phyloP scores from a whole-genome alignment of 148 eudicot species.

The Nyssa sinensis region DNA sequence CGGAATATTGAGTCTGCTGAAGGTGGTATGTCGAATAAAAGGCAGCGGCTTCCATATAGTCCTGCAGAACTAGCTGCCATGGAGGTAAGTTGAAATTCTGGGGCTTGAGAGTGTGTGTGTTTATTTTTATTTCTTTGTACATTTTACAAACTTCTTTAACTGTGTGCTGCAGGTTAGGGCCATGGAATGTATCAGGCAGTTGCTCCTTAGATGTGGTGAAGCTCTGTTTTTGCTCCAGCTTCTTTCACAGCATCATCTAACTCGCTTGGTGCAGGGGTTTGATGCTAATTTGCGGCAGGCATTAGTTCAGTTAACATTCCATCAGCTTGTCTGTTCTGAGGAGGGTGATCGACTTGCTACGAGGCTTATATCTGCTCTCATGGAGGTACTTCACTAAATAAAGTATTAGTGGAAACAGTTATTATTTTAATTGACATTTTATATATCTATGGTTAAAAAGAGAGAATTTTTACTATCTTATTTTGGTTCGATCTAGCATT shows the following conservation, averaged over 20 bases:
- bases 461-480: background rate
- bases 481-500: background rate
- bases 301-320: slow-evolving; percentile 77
- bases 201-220: slow-evolving; percentile 92
- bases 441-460: background rate
- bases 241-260: slow-evolving; percentile 76
- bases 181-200: slow-evolving; percentile 88
- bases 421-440: background rate
- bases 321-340: slow-evolving; percentile 89
- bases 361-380: slow-evolving; percentile 84
- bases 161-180: slow-evolving; percentile 77
- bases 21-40: slow-evolving; percentile 62
- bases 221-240: slow-evolving; percentile 90
- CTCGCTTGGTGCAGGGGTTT: slow-evolving; percentile 75
- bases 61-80: slow-evolving; percentile 85
- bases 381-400: slow-evolving; percentile 69
- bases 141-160: background rate
- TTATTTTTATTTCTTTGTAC: background rate
- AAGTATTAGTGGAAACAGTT: background rate
- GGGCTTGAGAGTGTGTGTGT: slow-evolving; percentile 1
- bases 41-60: slow-evolving; percentile 88
- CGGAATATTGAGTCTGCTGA: slow-evolving; percentile 57
- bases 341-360: slow-evolving; percentile 89
- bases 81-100: slow-evolving; percentile 53
- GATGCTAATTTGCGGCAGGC: slow-evolving; percentile 51